Percentiles rank a stretch among this genome's conserved stretches.
Evolutionary conservation across 2,329 filamentous ascomycete genomes (phyloP).

Genomic region (Penicillium sp.): DNA sequence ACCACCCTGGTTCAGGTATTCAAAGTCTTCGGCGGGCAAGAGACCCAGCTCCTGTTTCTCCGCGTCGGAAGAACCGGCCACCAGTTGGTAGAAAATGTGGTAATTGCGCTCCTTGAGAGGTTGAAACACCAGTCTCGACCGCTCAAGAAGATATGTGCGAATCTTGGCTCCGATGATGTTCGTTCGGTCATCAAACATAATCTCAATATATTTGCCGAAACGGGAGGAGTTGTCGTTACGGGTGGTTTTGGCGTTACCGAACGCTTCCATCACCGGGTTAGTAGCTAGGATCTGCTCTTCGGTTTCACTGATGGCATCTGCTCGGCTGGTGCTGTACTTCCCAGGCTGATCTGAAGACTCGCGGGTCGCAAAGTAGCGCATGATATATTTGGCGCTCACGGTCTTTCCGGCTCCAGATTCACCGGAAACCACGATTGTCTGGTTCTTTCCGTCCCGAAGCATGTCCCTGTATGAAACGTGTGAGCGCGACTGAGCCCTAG

Average conservation of each 20-base stretch:
- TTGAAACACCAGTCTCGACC: conserved; percentile 94
- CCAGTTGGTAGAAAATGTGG: conserved; percentile 97
- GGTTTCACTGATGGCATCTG: conserved; percentile 88
- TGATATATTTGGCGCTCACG: conserved; percentile 99
- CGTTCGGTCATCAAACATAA: conserved; percentile 93
- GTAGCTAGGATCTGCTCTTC: conserved; percentile 98
- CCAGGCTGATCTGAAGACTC: conserved; percentile 86
- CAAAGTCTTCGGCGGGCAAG: conserved; percentile 81
- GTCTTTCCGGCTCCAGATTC: conserved; percentile 99
- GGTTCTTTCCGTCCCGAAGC: conserved; percentile 91
- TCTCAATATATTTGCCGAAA: conserved; percentile 99
- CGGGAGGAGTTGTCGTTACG: conserved; percentile 98
- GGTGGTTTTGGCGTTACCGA: conserved; percentile 99
- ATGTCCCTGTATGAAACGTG: conserved; percentile 67
- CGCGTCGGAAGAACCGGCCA: conserved; percentile 82
- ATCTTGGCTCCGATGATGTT: conserved; percentile 99
- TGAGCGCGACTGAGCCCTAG: conserved; percentile 37
- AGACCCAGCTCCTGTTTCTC: conserved; percentile 77
- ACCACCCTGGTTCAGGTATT: conserved; percentile 93
- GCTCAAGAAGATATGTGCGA: conserved; percentile 88
- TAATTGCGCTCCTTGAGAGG: conserved; percentile 97
- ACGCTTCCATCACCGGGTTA: conserved; percentile 99
- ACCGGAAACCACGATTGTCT: conserved; percentile 98
- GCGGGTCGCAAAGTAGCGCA: conserved; percentile 98
- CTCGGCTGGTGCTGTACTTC: conserved; percentile 68